A percentile compares a stretch with the other conserved stretches of the same genome.
Conservation (phyloP, 2,329 filamentous ascomycete species). For the Colletotrichum theobromicola region DNA sequence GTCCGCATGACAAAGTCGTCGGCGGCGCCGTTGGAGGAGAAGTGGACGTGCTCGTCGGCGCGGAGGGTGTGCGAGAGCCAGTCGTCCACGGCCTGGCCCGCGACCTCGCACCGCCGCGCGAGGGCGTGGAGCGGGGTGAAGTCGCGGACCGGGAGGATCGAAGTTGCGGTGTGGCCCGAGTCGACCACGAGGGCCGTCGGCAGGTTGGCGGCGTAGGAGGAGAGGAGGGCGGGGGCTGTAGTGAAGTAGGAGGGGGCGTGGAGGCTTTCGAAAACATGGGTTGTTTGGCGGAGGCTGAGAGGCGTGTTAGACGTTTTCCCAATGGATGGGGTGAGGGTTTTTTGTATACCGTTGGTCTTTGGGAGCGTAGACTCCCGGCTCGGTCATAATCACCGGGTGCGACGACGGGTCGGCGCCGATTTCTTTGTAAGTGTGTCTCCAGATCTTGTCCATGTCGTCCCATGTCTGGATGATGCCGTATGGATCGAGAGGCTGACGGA, state of each 20-base stretch:
- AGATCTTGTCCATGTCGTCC: neutral
- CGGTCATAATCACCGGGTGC: neutral
- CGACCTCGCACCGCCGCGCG: neutral
- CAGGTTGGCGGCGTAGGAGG: constrained; percentile 3
- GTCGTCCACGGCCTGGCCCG: neutral
- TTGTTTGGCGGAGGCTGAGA: neutral
- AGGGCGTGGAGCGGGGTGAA: neutral
- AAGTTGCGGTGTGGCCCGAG: neutral
- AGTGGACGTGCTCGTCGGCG: neutral
- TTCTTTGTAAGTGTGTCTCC: neutral
- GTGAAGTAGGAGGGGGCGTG: neutral
- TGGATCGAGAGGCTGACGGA: neutral
- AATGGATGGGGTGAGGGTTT: neutral
- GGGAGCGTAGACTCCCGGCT: neutral
- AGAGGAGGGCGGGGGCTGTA: neutral
- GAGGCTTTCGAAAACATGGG: neutral
- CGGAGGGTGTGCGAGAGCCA: neutral
- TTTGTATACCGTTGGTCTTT: neutral
- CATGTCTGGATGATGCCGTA: neutral
- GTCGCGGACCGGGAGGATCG: neutral
- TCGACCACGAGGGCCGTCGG: neutral
- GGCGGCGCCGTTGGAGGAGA: neutral
- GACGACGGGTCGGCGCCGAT: neutral
- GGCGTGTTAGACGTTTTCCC: neutral
- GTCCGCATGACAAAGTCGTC: neutral